These are phyloP conservation scores for Simmondsia chinensis DNA, from an alignment of 148 eudicot genomes.

Conservation along the genomic window DNA sequence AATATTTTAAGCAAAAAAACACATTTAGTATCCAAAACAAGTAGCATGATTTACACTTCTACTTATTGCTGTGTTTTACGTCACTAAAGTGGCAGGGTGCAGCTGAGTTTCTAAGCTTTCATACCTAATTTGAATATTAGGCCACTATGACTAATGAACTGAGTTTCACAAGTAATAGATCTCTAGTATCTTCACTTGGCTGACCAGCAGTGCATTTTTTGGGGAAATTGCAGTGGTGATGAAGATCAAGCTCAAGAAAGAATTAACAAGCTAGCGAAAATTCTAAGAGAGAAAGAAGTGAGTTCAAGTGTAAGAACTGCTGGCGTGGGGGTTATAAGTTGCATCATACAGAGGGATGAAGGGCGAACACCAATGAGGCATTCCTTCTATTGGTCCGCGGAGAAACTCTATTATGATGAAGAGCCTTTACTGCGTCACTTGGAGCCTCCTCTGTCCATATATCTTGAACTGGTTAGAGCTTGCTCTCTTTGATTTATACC, in stretches of 20 bases:
- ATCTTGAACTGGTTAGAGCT: conserved; percentile 80
- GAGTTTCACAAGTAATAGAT: too few species aligned
- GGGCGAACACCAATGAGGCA: conserved; percentile 97
- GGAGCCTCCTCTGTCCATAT: conserved; percentile 96
- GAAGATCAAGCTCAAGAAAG: conserved; percentile 99
- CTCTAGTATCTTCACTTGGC: too few species aligned
- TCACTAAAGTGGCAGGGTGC: too few species aligned
- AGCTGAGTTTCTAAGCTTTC: too few species aligned
- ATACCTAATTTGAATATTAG: too few species aligned
- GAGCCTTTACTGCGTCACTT: conserved; percentile 87
- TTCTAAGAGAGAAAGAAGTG: conserved; percentile 74
- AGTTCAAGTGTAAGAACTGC: conserved; percentile 69
- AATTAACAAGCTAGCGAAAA: conserved; percentile 82
- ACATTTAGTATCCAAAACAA: too few species aligned
- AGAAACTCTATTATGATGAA: conserved; percentile 64
- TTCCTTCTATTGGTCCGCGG: conserved; percentile 87
- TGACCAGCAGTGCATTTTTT: conserved; percentile 5
- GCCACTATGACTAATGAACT: too few species aligned
- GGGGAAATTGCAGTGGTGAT: conserved; percentile 67
- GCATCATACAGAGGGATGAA: conserved; percentile 98
- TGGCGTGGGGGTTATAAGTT: conserved; percentile 85
- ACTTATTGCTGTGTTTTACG: too few species aligned
- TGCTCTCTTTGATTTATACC: background rate
- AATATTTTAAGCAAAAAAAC: too few species aligned
- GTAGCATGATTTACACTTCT: too few species aligned